Evolutionary conservation across 2,329 filamentous ascomycete species (phyloP).

Genomic region (Emericellopsis atlantica): DNA sequence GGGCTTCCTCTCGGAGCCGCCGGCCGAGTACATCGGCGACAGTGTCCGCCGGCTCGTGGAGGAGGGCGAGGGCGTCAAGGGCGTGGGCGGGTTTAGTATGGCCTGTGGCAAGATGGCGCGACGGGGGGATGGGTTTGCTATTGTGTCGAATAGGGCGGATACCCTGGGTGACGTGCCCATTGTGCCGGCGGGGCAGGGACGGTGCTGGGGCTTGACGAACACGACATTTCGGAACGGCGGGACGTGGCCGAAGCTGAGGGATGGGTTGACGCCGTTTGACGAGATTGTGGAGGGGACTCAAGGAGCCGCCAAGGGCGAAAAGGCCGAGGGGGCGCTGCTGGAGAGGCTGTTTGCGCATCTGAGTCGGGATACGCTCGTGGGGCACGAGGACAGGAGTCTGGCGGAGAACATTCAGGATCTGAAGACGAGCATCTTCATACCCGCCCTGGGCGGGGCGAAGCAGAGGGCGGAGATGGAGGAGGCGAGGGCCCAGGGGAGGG

Average conservation of each 20-base stretch:
- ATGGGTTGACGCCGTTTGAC: slow-evolving; percentile 2
- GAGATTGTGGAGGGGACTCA: neutral
- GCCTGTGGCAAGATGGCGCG: slow-evolving; percentile 47
- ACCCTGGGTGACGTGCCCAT: slow-evolving; percentile 42
- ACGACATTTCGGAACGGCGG: slow-evolving; percentile 38
- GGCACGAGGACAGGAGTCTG: slow-evolving; percentile 27
- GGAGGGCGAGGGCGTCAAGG: slow-evolving; percentile 36
- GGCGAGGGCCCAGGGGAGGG: slow-evolving; percentile 22
- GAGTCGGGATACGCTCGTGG: slow-evolving; percentile 43
- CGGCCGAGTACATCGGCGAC: slow-evolving; percentile 30
- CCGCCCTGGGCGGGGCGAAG: slow-evolving; percentile 36
- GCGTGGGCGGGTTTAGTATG: slow-evolving; percentile 54
- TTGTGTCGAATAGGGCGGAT: slow-evolving; percentile 49
- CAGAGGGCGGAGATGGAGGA: slow-evolving; percentile 31
- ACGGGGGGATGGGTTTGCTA: slow-evolving; percentile 38
- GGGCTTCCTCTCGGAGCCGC: slow-evolving; percentile 41
- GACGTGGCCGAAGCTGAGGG: slow-evolving; percentile 49
- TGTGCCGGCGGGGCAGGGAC: slow-evolving; percentile 36
- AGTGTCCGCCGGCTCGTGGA: slow-evolving; percentile 41
- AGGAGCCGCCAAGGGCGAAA: slow-evolving; percentile 7
- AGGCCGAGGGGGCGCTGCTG: slow-evolving; percentile 34
- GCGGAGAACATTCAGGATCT: slow-evolving; percentile 40
- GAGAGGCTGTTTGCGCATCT: slow-evolving; percentile 39
- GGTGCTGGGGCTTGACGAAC: slow-evolving; percentile 51
- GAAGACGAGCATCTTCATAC: slow-evolving; percentile 49